A percentile compares a stretch with the other conserved stretches of the same genome.
phyloP scores from a whole-genome alignment of 257 asterid genomes.

The Petunia secreta region DNA sequence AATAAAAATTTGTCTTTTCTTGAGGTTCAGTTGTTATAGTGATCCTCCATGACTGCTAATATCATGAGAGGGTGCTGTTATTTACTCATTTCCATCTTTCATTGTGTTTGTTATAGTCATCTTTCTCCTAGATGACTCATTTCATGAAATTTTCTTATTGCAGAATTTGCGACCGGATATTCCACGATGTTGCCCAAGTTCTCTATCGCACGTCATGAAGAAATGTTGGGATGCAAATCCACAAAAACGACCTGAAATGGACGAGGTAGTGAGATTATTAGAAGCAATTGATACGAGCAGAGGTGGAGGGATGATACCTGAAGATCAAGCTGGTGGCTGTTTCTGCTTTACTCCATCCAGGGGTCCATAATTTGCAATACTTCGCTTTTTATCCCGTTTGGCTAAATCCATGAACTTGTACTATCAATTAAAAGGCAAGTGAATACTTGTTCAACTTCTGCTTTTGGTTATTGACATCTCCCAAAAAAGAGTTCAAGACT shows the following conservation, averaged over 20 bases:
- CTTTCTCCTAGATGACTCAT: not conserved
- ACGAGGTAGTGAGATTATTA: conserved; percentile 69
- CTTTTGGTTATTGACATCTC: conserved; percentile 14
- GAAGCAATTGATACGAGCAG: conserved; percentile 83
- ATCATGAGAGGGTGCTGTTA: not conserved
- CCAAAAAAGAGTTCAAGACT: not conserved
- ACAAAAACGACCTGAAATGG: conserved; percentile 78
- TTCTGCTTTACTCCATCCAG: conserved; percentile 77
- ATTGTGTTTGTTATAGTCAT: not conserved
- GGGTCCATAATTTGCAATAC: conserved; percentile 51
- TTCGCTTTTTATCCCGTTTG: not conserved
- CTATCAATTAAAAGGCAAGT: not conserved
- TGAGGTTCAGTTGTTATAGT: not conserved
- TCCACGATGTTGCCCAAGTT: conserved; percentile 79
- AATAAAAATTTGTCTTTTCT: not conserved
- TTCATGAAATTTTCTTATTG: not conserved
- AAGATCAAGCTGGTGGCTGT: conserved; percentile 65
- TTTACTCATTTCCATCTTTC: not conserved
- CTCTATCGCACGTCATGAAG: conserved; percentile 62
- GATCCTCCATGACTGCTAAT: not conserved
- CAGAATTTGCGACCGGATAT: conserved; percentile 79
- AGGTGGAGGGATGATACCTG: conserved; percentile 93
- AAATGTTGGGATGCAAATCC: conserved; percentile 82
- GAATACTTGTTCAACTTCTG: not conserved
- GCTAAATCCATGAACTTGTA: not conserved